Base-by-base conservation (phyloP, 2,329 filamentous ascomycete species). In the Esteya vermicola region DNA sequence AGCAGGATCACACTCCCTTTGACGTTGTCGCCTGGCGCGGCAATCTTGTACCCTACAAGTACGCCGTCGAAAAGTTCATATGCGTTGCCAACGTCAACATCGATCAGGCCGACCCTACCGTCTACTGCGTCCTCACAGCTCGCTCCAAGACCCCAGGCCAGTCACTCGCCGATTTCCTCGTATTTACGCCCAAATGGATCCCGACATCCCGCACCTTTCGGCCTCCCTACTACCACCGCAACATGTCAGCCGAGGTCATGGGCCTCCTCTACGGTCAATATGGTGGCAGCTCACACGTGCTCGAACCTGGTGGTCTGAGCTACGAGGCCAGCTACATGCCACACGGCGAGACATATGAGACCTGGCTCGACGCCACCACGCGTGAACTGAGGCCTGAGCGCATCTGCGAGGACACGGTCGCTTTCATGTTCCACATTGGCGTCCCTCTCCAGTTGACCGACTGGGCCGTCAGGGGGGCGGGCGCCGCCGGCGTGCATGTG, bases 21-120 rank as follows among this genome's bases (percentile, higher is more conserved):
- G 78, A 83, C 48, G 78, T 45, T 1, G 44, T 81, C 0, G 78
- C 75, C 2, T 82, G 78, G 78, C 77, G 81, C 48, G 78, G 78
- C n/a, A 75, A 72, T 38, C 79, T 80, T 49, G 73, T 74, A 40
- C 69, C 68, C 0, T 72, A 65, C 55, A 72, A 72, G 52, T 74
- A 74, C 50, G 68, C 68, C 38, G 52, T 73, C 4, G 68, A 65
- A 8, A 70, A 68, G 42, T 59, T 78, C 62, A 52, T 79, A 65
- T 67, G 68, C 57, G 36, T 43, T 2, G 56, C 72, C 54, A 66
- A 63, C 45, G 67, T 74, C 38, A 69, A 64, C 8, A 69, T 67
- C 48, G 77, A 82, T 51, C 78, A 82, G 46, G 73, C 73, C 4
- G 78, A 82, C 47, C 78, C 78, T 1, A 72, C 67, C 9, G 72